A percentile compares a stretch with the other conserved stretches of the same genome.
Conservation (phyloP, 306 rosid species). For the Medicago truncatula region DNA sequence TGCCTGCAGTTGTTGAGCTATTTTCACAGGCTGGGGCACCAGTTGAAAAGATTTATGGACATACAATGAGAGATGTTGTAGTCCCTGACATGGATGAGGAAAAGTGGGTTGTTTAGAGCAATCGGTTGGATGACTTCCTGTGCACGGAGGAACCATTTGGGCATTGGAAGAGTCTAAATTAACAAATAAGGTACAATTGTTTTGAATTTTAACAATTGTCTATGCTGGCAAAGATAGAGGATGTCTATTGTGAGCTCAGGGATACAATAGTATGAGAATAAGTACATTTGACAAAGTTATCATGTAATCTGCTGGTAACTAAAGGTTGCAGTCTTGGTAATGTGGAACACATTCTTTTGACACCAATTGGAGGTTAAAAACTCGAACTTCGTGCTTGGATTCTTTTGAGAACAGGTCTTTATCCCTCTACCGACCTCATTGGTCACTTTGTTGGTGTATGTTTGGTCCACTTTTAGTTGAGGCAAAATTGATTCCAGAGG, state of each 20-base stretch:
- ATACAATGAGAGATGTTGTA: slow-evolving; percentile 62
- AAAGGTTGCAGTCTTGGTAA: neutral
- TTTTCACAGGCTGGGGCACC: slow-evolving; percentile 70
- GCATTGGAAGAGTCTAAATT: neutral
- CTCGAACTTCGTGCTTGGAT: neutral
- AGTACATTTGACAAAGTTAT: neutral
- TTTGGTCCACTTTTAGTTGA: no score
- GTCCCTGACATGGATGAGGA: slow-evolving; percentile 65
- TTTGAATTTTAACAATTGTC: neutral
- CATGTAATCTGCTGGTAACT: neutral
- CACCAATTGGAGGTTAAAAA: neutral
- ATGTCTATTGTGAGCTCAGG: neutral
- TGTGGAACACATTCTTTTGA: neutral
- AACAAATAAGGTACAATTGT: neutral
- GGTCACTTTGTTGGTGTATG: neutral
- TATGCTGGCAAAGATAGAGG: neutral
- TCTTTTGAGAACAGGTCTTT: slow-evolving; percentile 5
- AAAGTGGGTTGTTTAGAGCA: slow-evolving; percentile 64
- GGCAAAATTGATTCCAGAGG: no score
- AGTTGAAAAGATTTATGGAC: slow-evolving; percentile 47
- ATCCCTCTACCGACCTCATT: neutral
- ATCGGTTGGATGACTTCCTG: neutral
- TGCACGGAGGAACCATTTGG: slow-evolving; percentile 23
- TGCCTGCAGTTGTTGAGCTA: slow-evolving; percentile 75
- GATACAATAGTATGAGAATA: neutral